Evolutionary conservation across 306 rosid species (phyloP).

Genomic region (Vigna mungo): DNA sequence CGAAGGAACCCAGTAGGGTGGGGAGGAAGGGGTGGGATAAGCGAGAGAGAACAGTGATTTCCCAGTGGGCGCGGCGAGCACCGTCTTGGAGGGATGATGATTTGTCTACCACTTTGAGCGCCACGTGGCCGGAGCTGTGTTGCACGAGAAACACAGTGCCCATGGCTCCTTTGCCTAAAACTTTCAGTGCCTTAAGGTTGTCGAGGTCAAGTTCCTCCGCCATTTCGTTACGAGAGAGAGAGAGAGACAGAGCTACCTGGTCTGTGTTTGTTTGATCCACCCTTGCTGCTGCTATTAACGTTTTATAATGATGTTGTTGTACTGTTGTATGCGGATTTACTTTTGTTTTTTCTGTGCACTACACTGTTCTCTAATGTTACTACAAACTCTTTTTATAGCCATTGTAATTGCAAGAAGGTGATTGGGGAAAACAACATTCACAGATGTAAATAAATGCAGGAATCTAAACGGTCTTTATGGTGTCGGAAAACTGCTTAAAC

Average conservation of each 20-base stretch:
- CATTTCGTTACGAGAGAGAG: background rate
- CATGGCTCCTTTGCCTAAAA: conserved; percentile 86
- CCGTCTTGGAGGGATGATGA: conserved; percentile 56
- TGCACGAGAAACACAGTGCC: conserved; percentile 84
- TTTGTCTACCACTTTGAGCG: conserved; percentile 79
- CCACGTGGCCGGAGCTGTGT: conserved; percentile 47
- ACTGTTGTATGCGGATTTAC: background rate
- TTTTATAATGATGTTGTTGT: no score
- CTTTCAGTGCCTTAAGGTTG: conserved; percentile 29
- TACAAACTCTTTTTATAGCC: no score
- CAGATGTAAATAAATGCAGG: no score
- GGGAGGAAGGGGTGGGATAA: conserved; percentile 80
- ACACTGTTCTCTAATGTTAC: no score
- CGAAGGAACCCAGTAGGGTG: conserved; percentile 62
- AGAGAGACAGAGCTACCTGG: background rate
- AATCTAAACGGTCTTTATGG: no score
- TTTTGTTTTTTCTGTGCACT: background rate
- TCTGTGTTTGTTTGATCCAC: background rate
- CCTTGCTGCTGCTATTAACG: background rate
- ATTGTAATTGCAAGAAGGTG: no score
- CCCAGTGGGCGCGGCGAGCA: conserved; percentile 86
- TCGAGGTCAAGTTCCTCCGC: background rate
- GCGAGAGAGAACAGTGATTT: conserved; percentile 65
- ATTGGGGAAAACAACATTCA: no score
- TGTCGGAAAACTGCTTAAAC: no score